These are phyloP conservation scores for Lindgomyces ingoldianus DNA, from an alignment of 495 filamentous ascomycete species.

Conservation along the genomic window DNA sequence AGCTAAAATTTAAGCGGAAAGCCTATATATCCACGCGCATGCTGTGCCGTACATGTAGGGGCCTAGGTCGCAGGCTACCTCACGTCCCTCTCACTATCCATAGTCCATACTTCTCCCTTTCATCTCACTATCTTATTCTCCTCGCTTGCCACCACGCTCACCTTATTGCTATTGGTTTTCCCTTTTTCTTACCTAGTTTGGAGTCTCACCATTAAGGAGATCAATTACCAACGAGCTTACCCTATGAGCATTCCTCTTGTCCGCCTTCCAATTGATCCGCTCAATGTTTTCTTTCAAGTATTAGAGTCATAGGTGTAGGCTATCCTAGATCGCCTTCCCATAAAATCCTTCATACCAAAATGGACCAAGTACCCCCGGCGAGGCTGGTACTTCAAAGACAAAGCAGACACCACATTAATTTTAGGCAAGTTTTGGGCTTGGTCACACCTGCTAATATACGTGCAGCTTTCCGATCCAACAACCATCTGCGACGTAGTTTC, in stretches of 20 bases:
- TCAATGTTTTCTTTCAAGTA: slow-evolving; percentile 6
- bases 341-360: background rate
- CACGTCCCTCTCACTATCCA: too few species aligned
- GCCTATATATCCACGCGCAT: too few species aligned
- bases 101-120: too few species aligned
- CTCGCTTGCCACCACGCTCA: too few species aligned
- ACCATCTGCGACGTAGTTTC: background rate
- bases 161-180: background rate
- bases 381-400: slow-evolving; percentile 1
- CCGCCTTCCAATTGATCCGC: slow-evolving; percentile 6
- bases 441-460: background rate
- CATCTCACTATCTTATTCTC: too few species aligned
- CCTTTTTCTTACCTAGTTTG: background rate
- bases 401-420: background rate
- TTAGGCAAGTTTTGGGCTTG: background rate
- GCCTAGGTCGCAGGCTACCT: too few species aligned
- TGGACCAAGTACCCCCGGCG: background rate
- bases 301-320: background rate
- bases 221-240: slow-evolving; percentile 1
- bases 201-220: background rate
- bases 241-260: slow-evolving; percentile 4
- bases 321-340: background rate
- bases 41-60: too few species aligned
- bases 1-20: too few species aligned
- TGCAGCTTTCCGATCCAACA: background rate